These are phyloP conservation scores for Debaryomycetaceae sp. DNA, from an alignment of 1,139 yeast species.

Conservation along the genomic window DNA sequence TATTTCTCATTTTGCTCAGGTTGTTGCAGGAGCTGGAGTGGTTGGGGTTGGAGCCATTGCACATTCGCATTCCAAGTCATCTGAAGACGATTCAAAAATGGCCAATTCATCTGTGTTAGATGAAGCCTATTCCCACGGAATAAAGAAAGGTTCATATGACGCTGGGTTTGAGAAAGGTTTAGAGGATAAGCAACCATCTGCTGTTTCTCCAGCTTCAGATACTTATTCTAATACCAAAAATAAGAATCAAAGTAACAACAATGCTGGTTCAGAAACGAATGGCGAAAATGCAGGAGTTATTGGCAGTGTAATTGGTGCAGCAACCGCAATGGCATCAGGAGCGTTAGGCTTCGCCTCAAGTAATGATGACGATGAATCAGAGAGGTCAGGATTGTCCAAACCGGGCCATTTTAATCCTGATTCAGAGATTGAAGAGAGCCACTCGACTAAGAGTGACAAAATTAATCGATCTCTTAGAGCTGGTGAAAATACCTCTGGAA, in stretches of 20 bases:
- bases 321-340: slow-evolving; percentile 10
- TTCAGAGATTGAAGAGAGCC: neutral
- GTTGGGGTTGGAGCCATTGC: neutral
- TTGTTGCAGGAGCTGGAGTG: slow-evolving; percentile 1
- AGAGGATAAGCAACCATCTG: neutral
- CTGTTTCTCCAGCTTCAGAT: neutral
- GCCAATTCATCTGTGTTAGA: slow-evolving; percentile 9
- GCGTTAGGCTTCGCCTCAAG: slow-evolving; percentile 12
- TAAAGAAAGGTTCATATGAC: slow-evolving; percentile 17
- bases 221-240: neutral
- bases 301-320: slow-evolving; percentile 10
- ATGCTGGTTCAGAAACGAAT: neutral
- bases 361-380: slow-evolving; percentile 2
- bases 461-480: neutral
- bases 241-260: neutral
- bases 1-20: neutral
- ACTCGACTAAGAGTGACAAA: neutral
- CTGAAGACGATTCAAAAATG: neutral
- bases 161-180: slow-evolving; percentile 10
- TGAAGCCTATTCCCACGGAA: slow-evolving; percentile 18
- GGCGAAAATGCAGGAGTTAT: neutral
- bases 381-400: neutral
- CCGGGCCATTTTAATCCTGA: neutral
- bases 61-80: neutral
- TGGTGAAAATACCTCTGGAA: neutral